phyloP scores from a whole-genome alignment of 257 asterid genomes.

The Ballota nigra region DNA sequence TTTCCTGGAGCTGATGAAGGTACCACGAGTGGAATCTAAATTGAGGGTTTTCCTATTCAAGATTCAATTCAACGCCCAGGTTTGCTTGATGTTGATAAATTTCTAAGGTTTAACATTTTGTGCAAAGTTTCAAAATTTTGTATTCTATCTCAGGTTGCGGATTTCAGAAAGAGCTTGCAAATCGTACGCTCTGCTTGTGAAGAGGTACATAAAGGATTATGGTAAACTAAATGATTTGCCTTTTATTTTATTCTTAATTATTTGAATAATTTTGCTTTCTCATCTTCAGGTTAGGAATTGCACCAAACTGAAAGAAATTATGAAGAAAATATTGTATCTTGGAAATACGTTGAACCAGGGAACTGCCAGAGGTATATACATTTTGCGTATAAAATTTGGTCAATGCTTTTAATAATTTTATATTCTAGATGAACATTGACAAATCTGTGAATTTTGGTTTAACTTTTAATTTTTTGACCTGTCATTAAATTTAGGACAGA shows the following conservation, averaged over 20 bases:
- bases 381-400: no score
- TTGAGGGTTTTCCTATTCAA: conserved; percentile 84
- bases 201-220: conserved; percentile 54
- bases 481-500: neutral
- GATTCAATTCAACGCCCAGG: conserved; percentile 93
- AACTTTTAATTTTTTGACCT: neutral
- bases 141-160: conserved; percentile 57
- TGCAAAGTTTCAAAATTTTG: conserved; percentile 21
- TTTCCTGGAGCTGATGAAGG: conserved; percentile 97
- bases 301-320: conserved; percentile 67
- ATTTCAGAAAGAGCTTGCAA: conserved; percentile 72
- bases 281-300: conserved; percentile 75
- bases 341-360: conserved; percentile 95
- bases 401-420: neutral
- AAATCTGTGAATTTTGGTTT: neutral
- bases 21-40: conserved; percentile 92
- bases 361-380: conserved; percentile 87
- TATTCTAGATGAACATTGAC: neutral
- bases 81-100: conserved; percentile 33
- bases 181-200: conserved; percentile 80
- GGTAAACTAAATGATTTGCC: conserved; percentile 6
- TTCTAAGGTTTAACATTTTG: conserved; percentile 15
- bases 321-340: conserved; percentile 69
- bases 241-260: neutral
- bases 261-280: conserved; percentile 18